Evolutionary conservation across 2,329 filamentous ascomycete genomes (phyloP).

Genomic region (Phialophora macrospora): DNA sequence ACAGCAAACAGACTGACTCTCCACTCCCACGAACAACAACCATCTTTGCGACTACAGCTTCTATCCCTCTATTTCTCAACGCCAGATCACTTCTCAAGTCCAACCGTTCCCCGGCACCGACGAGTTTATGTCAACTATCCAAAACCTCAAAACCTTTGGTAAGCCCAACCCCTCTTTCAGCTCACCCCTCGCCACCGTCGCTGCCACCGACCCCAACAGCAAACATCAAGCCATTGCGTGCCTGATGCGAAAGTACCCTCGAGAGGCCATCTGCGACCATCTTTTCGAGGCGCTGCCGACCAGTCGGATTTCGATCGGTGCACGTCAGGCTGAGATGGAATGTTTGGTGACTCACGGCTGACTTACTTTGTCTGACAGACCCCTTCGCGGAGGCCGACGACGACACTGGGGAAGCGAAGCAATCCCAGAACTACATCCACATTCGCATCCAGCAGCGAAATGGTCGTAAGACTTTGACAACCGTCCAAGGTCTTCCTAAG

Average conservation of each 20-base stretch:
- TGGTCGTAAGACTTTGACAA: constrained; percentile 99
- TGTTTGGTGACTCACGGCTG: constrained; percentile 24
- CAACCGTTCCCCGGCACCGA: constrained; percentile 39
- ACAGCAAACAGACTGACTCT: constrained; percentile 27
- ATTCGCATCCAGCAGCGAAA: constrained; percentile 99
- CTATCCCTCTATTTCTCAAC: constrained; percentile 7
- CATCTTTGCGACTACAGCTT: constrained; percentile 13
- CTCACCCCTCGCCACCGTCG: constrained; percentile 16
- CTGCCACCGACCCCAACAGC: constrained; percentile 3
- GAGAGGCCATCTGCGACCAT: neutral
- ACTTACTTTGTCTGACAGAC: constrained; percentile 63
- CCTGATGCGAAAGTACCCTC: constrained; percentile 2
- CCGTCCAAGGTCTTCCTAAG: constrained; percentile 96
- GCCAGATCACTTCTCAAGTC: constrained; percentile 1
- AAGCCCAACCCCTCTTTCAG: constrained; percentile 51
- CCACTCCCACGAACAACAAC: constrained; percentile 19
- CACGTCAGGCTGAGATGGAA: neutral
- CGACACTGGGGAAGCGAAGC: constrained; percentile 93
- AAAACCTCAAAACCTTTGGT: constrained; percentile 98
- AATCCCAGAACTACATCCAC: constrained; percentile 97
- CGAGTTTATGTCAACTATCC: constrained; percentile 94
- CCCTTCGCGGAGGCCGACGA: constrained; percentile 99
- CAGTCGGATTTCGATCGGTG: neutral
- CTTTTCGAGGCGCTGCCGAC: neutral
- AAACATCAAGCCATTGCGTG: neutral